A percentile compares a stretch with the other conserved stretches of the same genome.
phyloP scores from a whole-genome alignment of 2,329 filamentous ascomycete genomes.

The Scedosporium apiospermum region DNA sequence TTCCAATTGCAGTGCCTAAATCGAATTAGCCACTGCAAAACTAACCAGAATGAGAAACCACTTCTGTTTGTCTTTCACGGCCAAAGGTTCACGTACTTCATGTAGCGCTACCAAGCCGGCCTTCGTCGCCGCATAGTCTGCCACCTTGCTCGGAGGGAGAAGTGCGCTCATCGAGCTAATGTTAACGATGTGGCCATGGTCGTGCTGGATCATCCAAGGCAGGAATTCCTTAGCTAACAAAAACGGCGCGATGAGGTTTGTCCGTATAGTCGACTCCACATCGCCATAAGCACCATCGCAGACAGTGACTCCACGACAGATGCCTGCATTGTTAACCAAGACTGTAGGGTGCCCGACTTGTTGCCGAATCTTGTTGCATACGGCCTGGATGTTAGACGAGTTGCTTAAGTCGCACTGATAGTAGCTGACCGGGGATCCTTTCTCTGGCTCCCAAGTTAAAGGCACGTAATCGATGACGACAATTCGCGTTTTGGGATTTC shows the following conservation, averaged over 20 bases:
- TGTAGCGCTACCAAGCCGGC: conserved; percentile 49
- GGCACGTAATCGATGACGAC: conserved; percentile 24
- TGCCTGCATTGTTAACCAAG: conserved; percentile 44
- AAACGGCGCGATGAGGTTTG: conserved; percentile 51
- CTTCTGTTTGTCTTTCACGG: too few relatives aligned
- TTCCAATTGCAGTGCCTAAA: conserved; percentile 29
- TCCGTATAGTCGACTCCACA: conserved; percentile 40
- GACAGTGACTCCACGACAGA: conserved; percentile 40
- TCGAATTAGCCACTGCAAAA: background rate
- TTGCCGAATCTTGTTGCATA: conserved; percentile 18
- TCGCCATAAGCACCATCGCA: conserved; percentile 36
- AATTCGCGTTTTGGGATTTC: conserved; percentile 17
- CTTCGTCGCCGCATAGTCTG: conserved; percentile 51
- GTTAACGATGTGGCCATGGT: conserved; percentile 54
- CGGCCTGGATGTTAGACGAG: conserved; percentile 15
- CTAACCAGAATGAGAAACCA: too few relatives aligned
- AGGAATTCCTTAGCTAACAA: conserved; percentile 47
- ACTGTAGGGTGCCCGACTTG: conserved; percentile 34
- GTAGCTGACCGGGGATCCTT: conserved; percentile 14
- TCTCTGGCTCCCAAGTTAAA: conserved; percentile 17
- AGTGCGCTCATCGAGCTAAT: conserved; percentile 45
- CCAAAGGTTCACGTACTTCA: conserved; percentile 28
- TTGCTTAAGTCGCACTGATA: conserved; percentile 27
- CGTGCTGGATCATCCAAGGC: conserved; percentile 38
- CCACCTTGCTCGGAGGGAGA: conserved; percentile 41